Evolutionary conservation across 257 asterid species (phyloP).

Genomic region (Voacanga thouarsii): DNA sequence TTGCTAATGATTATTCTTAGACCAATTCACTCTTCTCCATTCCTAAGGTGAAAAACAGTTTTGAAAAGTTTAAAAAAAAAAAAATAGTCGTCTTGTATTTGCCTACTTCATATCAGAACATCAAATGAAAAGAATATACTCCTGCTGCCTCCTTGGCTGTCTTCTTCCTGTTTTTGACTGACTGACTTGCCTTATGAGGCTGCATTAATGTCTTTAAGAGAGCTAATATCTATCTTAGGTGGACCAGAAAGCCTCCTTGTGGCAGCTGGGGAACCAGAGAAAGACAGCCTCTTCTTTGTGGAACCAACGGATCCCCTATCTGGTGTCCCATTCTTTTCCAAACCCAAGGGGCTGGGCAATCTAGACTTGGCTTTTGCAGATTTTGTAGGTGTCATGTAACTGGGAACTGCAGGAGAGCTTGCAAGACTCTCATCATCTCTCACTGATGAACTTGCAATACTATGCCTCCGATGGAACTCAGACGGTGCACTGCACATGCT

Average conservation of each 20-base stretch:
- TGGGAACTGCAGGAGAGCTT: conserved; percentile 55
- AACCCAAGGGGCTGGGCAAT: conserved; percentile 45
- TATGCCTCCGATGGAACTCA: conserved; percentile 57
- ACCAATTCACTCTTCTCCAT: background rate
- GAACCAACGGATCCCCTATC: conserved; percentile 36
- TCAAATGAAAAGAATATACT: background rate
- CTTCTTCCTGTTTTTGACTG: background rate
- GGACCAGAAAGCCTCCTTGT: conserved; percentile 42
- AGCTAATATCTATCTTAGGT: conserved; percentile 23
- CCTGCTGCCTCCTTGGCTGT: background rate
- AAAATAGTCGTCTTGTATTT: background rate
- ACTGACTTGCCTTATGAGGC: conserved; percentile 16
- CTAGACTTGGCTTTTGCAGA: conserved; percentile 65
- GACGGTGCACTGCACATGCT: conserved; percentile 60
- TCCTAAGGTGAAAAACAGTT: background rate
- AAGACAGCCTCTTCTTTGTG: conserved; percentile 55
- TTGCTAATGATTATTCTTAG: background rate
- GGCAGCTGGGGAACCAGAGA: conserved; percentile 46
- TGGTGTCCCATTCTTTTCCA: conserved; percentile 37
- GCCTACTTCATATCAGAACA: background rate
- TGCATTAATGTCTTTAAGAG: conserved; percentile 22
- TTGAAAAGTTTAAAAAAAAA: background rate
- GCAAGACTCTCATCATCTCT: conserved; percentile 80
- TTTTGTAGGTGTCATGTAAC: conserved; percentile 66
- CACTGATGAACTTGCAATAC: conserved; percentile 58